Evolutionary conservation across 176 grass and related monocot species (phyloP), one percentile per base, ranked within the genome.

Genomic region (Otatea glauca): DNA sequence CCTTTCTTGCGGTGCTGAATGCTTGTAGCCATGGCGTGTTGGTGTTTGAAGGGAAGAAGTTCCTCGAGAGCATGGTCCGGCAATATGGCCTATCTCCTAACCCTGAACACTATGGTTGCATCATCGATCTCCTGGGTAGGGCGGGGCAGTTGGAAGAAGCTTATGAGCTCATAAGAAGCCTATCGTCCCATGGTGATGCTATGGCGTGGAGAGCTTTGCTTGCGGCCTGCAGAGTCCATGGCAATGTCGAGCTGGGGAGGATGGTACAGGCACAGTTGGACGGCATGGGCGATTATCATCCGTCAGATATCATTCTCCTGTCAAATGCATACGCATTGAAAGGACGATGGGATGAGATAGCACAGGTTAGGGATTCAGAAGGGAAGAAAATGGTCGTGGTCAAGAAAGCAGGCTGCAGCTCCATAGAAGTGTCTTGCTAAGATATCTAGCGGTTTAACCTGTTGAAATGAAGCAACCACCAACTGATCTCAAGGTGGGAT

Each of bases 171-270:
- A 78, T 89, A 62, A 78, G 29, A 29, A 83, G 76, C 25, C 55
- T 88, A 25, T 50, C 90, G n/a, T 68, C 84, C 21, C 42, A 68
- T 18, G 50, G 69, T 7, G 85, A 90, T 80, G 88, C 83, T 7
- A 70, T 71, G 21, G 82, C 88, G 0, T 88, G 93, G 88, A 81
- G 90, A 80, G 67, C 85, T 27, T 85, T 94, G 70, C 93, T 94
- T 77, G 85, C 93, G 3, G 88, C 90, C 32, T 92, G 90, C 66
- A 90, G 90, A 85, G 49, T 94, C 42, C 88, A 94, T 69, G 90
- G 75, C 56, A 88, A 92, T 83, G 25, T 64, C 50, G 67, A 90
- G 37, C 47, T 92, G 59, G 93, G 85, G 77, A 84, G 63, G 79
- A 62, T 21, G 70, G 70, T 81, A 42, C 83, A 70, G 74, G 34